Evolutionary conservation across 2,329 filamentous ascomycete genomes (phyloP).

Genomic region (Trichoderma aggressivum): DNA sequence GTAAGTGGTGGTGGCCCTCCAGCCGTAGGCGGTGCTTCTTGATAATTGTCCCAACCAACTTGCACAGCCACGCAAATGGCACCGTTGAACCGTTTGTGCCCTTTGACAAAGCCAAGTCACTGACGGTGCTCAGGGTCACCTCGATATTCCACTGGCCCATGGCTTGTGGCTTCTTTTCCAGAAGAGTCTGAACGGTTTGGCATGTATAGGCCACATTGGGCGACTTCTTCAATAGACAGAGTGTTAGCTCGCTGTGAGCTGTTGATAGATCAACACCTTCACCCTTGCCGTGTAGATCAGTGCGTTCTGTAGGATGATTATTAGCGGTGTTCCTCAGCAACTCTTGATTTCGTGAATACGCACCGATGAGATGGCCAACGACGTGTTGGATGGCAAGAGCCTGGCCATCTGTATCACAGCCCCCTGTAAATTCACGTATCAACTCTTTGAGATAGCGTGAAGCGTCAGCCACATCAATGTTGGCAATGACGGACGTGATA

Average conservation of each 20-base stretch:
- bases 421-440: conserved; percentile 31
- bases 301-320: conserved; percentile 25
- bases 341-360: conserved; percentile 12
- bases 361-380: conserved; percentile 40
- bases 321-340: conserved; percentile 13
- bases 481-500: conserved; percentile 31
- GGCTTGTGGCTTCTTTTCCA: conserved; percentile 48
- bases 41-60: conserved; percentile 54
- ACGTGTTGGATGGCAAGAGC: conserved; percentile 44
- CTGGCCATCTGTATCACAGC: conserved; percentile 37
- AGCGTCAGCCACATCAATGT: conserved; percentile 32
- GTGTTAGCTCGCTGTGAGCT: conserved; percentile 42
- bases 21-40: conserved; percentile 59
- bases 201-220: conserved; percentile 39
- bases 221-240: conserved; percentile 31
- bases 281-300: conserved; percentile 28
- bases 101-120: conserved; percentile 32
- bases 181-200: conserved; percentile 42
- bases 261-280: conserved; percentile 38
- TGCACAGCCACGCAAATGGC: conserved; percentile 48
- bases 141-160: conserved; percentile 60
- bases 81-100: conserved; percentile 31
- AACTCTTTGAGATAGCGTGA: conserved; percentile 40
- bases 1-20: conserved; percentile 59
- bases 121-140: conserved; percentile 46